Base-by-base conservation (phyloP, 768 basidiomycete species). In the Chalciporus piperatus region DNA sequence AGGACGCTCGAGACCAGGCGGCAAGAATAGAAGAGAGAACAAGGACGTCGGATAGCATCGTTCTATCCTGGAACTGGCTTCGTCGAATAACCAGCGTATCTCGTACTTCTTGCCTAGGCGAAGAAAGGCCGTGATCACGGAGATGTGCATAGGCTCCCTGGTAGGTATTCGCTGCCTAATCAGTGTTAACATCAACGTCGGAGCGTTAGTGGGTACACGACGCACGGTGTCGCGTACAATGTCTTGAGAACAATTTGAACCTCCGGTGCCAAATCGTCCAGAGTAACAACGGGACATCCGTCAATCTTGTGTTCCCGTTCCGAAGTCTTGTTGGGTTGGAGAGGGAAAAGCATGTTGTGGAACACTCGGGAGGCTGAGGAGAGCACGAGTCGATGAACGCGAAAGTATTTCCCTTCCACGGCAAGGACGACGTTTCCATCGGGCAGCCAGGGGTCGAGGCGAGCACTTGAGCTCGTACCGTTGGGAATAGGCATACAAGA, bases 161-260 rank as follows among this genome's bases (percentile, higher is more conserved):
- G 51, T 33, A 6, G 54, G 54, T 23, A 63, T 61, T 11, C 62
- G 59, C 54, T 64, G 61, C 32, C 61, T 62, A 43, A 51, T 28
- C 10, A 33, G 42, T n/a, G 42, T 63, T 27, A 56, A 43, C 32
- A 16, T 50, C 47, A 12, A 44, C 27, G 20, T 5, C 38, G 28
- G 47, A 35, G 22, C 12, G 16, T 42, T 25, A 17, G 47, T 30
- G 40, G 40, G 45, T 40, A 30, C 17, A 47, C 41, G 53, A 64
- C 62, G 33, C 53, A 63, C 61, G 61, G 58, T 62, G 43, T 60
- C 42, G 39, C 32, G 40, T 63, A 58, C 42, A 63, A 28, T 0
- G 62, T 61, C 39, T 61, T 60, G 41, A 63, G 61, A 16, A 63
- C 56, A 19, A 63, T 63, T 55, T 64, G 62, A n/a, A 63, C 54